A percentile compares a stretch with the other conserved stretches of the same genome.
Conservation (phyloP, 78 protist species). For the Diacronema lutheri region DNA sequence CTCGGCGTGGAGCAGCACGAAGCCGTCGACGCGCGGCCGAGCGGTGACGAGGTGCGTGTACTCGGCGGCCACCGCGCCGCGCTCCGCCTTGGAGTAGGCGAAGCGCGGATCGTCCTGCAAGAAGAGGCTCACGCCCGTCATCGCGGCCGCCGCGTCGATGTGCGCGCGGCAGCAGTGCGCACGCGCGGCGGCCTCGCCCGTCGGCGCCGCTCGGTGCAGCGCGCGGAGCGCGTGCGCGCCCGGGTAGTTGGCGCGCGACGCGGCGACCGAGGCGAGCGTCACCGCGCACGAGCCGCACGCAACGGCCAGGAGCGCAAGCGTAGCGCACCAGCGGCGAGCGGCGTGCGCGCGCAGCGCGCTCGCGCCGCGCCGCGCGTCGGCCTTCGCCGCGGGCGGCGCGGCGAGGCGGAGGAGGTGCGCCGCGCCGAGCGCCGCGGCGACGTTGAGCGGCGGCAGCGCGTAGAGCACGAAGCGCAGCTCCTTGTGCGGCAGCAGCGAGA, state of each 20-base stretch:
- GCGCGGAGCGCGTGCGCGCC: neutral
- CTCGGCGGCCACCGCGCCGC: neutral
- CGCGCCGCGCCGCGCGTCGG: neutral
- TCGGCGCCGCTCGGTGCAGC: neutral
- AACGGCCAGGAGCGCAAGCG: neutral
- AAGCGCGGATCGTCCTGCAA: neutral
- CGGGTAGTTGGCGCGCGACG: conserved; percentile 8
- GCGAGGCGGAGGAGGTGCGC: neutral
- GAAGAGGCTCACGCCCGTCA: neutral
- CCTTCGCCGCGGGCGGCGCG: too few species aligned
- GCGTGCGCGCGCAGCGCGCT: too few species aligned
- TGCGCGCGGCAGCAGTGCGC: neutral
- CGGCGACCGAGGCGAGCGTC: neutral
- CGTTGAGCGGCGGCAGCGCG: conserved; percentile 68
- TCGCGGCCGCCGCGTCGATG: conserved; percentile 9
- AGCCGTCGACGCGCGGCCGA: neutral
- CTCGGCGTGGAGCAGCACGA: neutral
- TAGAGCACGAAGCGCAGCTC: conserved; percentile 86
- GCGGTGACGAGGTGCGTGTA: neutral
- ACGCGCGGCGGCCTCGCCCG: neutral
- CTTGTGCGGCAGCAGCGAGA: conserved; percentile 28
- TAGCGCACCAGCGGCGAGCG: too few species aligned
- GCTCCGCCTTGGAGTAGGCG: neutral
- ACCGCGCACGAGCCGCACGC: neutral
- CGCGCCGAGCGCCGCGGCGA: conserved; percentile 39